These are phyloP conservation scores for Mortierella sp. DNA, from an alignment of 371 early-diverging fungal species.

Conservation along the genomic window DNA sequence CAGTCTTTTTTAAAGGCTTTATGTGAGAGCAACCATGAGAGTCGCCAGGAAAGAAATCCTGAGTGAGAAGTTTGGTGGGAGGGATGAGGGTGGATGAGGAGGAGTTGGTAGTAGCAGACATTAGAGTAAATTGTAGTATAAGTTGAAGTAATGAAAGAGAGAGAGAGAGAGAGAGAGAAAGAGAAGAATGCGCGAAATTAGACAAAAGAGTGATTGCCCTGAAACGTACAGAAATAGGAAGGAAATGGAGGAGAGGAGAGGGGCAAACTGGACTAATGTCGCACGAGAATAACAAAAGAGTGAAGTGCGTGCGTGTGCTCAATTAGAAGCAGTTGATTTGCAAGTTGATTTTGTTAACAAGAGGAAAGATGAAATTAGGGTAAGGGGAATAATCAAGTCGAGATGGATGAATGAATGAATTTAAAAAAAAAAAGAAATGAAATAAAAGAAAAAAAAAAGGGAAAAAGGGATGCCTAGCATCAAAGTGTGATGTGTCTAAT, in stretches of 20 bases:
- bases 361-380: background rate
- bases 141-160: background rate
- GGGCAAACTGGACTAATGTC: background rate
- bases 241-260: background rate
- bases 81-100: constrained; percentile 33
- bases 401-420: background rate
- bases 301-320: constrained; percentile 8
- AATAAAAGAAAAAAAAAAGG: background rate
- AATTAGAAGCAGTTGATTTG: background rate
- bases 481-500: no score
- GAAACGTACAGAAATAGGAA: background rate
- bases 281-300: constrained; percentile 1
- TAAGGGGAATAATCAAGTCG: background rate
- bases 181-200: background rate
- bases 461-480: background rate
- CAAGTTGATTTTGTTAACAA: no score
- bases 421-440: no score
- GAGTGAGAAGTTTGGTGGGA: constrained; percentile 40
- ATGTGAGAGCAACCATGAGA: constrained; percentile 48
- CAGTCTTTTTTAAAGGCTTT: constrained; percentile 37
- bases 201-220: constrained; percentile 1
- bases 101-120: constrained; percentile 26
- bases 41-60: constrained; percentile 54
- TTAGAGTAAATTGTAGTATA: constrained; percentile 1
- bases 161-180: background rate